These are phyloP conservation scores for Cairneyella variabilis DNA, from an alignment of 495 filamentous ascomycete genomes.

Conservation along the genomic window DNA sequence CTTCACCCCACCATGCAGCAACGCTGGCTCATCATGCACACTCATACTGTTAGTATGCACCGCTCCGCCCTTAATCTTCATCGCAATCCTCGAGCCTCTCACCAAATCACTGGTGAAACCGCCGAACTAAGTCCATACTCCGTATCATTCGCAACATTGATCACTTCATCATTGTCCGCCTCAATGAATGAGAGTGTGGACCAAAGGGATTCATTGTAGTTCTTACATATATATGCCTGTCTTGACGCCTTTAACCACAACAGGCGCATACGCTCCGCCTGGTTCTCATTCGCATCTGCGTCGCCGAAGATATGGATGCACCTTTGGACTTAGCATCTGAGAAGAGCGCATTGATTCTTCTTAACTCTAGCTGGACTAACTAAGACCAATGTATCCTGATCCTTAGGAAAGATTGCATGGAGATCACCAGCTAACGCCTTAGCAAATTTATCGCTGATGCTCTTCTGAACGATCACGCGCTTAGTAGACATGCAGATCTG, in stretches of 20 bases:
- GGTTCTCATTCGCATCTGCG: neutral
- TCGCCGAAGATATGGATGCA: slow-evolving; percentile 49
- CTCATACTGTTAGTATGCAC: slow-evolving; percentile 85
- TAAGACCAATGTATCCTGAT: slow-evolving; percentile 50
- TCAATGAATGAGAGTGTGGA: slow-evolving; percentile 60
- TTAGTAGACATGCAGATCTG: slow-evolving; percentile 94
- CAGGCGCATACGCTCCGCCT: slow-evolving; percentile 51
- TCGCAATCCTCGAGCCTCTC: slow-evolving; percentile 66
- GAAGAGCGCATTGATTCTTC: slow-evolving; percentile 64
- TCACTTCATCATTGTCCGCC: slow-evolving; percentile 61
- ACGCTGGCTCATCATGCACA: slow-evolving; percentile 70
- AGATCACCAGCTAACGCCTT: slow-evolving; percentile 51
- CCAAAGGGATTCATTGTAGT: slow-evolving; percentile 76
- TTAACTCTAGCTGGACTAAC: slow-evolving; percentile 54
- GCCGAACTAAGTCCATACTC: slow-evolving; percentile 76
- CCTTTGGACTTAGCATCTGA: slow-evolving; percentile 63
- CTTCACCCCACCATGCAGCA: slow-evolving; percentile 84
- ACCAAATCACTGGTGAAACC: slow-evolving; percentile 76
- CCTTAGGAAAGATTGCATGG: slow-evolving; percentile 36
- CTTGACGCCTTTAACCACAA: slow-evolving; percentile 63
- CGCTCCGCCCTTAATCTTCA: slow-evolving; percentile 66
- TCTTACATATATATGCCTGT: slow-evolving; percentile 80
- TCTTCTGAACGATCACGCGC: slow-evolving; percentile 70
- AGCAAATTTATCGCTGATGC: slow-evolving; percentile 61
- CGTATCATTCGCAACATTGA: slow-evolving; percentile 74